Evolutionary conservation across 176 grass and related monocot genomes (phyloP), one percentile per base, ranked within the genome.

Genomic region (Cymbopogon citratus): DNA sequence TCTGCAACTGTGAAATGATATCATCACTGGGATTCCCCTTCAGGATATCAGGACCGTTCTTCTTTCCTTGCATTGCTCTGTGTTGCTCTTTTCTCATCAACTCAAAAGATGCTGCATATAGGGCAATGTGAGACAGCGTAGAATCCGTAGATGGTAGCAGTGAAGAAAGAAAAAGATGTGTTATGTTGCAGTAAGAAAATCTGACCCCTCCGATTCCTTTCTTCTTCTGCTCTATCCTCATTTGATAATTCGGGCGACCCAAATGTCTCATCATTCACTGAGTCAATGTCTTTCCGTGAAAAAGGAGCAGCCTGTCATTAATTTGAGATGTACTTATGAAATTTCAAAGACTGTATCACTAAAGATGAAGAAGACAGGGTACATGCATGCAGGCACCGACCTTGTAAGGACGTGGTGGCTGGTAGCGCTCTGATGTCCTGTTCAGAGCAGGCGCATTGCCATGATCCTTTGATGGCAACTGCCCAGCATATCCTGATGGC

Each of bases 51-150:
- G 86, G 82, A 40, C 76, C 63, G 48, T 21, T 95, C 69, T 90
- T 92, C 71, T 96, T 95, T 82, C 93, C 97, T 79, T 91, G 93
- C 57, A 99, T 71, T 64, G 84, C 29, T 91, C 90, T 93, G 29
- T 99, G 92, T 75, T 96, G 97, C 80, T 99, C 93, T 85, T 99
- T 93, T 81, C 97, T 99, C 92, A 99, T 99, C 63, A 93, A 74
- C 76, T 99, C 97, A 88, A 99, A 99, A 31, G 97, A 99, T 57
- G 82, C 97, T 99, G 91, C 80, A 88, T 39, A 84, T 8, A 72
- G 74, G 63, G 38, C 21, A 64, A 62, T 6, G 43, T 83, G 77
- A 87, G 87, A 70, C 18, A 66, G 21, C n/a, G 16, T 35, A n/a
- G n/a, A n/a, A n/a, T n/a, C n/a, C n/a, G n/a, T n/a, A 80, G 35